phyloP scores from a whole-genome alignment of 2,329 filamentous ascomycete species.

The Amauroascus verrucosus region DNA sequence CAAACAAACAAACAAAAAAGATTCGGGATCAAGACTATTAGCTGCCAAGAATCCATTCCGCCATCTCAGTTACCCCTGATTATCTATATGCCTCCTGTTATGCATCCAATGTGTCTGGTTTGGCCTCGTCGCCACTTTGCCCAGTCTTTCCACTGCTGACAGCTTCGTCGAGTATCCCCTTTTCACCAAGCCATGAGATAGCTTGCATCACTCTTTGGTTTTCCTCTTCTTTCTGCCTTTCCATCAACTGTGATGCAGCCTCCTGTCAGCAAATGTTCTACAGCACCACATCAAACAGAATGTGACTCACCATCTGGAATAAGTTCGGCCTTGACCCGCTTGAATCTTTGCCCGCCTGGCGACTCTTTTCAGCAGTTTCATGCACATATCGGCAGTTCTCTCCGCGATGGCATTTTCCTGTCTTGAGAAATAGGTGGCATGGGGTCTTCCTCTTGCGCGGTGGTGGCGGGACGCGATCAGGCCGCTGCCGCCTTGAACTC shows the following conservation, averaged over 20 bases:
- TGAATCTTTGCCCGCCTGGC: slow-evolving; percentile 22
- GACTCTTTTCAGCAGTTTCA: slow-evolving; percentile 26
- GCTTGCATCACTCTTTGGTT: slow-evolving; percentile 34
- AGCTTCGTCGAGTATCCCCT: slow-evolving; percentile 30
- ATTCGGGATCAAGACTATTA: too few species aligned
- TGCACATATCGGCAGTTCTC: slow-evolving; percentile 36
- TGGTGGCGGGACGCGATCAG: slow-evolving; percentile 33
- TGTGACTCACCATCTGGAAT: slow-evolving; percentile 32
- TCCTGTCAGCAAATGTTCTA: slow-evolving; percentile 2
- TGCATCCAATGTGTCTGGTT: neutral
- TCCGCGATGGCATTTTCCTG: slow-evolving; percentile 35
- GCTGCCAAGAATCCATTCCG: too few species aligned
- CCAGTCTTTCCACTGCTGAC: slow-evolving; percentile 11
- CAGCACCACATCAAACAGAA: neutral
- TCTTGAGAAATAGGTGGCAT: slow-evolving; percentile 35
- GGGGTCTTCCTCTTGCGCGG: slow-evolving; percentile 22
- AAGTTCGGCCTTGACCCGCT: slow-evolving; percentile 23
- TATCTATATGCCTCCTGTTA: too few species aligned
- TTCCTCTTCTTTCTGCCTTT: slow-evolving; percentile 35
- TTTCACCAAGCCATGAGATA: slow-evolving; percentile 35
- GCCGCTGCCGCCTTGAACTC: slow-evolving; percentile 33
- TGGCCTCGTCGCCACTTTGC: neutral
- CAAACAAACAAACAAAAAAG: too few species aligned
- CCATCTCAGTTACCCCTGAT: too few species aligned
- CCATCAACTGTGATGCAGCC: slow-evolving; percentile 28